phyloP scores from a whole-genome alignment of 768 basidiomycete genomes.

The Tubosaeta sp. region DNA sequence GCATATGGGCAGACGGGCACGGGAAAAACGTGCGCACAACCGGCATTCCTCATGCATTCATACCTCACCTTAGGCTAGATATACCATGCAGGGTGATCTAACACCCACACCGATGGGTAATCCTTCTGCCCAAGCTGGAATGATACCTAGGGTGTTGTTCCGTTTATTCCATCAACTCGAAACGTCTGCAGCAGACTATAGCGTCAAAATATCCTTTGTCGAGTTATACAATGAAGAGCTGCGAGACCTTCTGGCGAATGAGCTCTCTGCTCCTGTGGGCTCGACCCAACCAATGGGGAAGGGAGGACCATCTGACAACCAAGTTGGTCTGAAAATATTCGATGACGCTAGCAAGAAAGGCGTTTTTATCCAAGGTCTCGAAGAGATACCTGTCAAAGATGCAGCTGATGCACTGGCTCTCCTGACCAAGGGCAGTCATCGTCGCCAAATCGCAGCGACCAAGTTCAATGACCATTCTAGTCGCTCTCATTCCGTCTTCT shows the following conservation, averaged over 20 bases:
- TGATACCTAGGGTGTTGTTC: slow-evolving; percentile 92
- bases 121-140: slow-evolving; percentile 85
- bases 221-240: slow-evolving; percentile 99
- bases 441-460: slow-evolving; percentile 90
- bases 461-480: slow-evolving; percentile 98
- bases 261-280: slow-evolving; percentile 66
- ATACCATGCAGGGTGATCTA: slow-evolving; percentile 98
- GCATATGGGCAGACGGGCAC: slow-evolving; percentile 99
- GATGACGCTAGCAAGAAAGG: slow-evolving; percentile 87
- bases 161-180: slow-evolving; percentile 89
- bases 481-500: slow-evolving; percentile 96
- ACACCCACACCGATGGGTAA: slow-evolving; percentile 78
- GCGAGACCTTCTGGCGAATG: slow-evolving; percentile 82
- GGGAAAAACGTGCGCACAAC: slow-evolving; percentile 82
- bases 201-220: slow-evolving; percentile 90
- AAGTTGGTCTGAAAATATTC: slow-evolving; percentile 79
- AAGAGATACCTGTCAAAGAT: slow-evolving; percentile 82
- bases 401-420: slow-evolving; percentile 79
- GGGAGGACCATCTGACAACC: slow-evolving; percentile 44
- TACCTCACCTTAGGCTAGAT: slow-evolving; percentile 40
- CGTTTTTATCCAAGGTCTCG: slow-evolving; percentile 91
- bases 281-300: slow-evolving; percentile 77
- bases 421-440: slow-evolving; percentile 83
- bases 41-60: background rate
- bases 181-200: slow-evolving; percentile 70